Evolutionary conservation across 73 alveolate species (phyloP), one percentile per base, ranked within the genome.

Genomic region (Blepharisma japonicum): DNA sequence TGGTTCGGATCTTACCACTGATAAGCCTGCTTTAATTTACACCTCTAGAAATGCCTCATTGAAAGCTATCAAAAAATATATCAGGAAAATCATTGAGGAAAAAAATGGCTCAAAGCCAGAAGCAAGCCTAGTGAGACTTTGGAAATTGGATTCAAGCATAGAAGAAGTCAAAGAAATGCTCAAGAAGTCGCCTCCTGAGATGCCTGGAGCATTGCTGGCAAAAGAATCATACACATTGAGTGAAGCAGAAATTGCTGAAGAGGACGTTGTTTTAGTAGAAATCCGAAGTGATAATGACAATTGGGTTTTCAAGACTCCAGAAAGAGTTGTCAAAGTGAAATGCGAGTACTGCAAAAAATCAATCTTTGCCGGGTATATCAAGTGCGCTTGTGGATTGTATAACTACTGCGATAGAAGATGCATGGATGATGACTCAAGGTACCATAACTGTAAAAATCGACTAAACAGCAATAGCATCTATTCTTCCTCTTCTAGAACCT

Each of bases 101-200:
- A n/a, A n/a, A n/a, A n/a, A n/a, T n/a, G n/a, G n/a, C n/a, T n/a
- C n/a, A n/a, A n/a, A n/a, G n/a, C n/a, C n/a, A n/a, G n/a, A n/a
- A n/a, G n/a, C n/a, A n/a, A n/a, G n/a, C n/a, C n/a, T n/a, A n/a
- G n/a, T n/a, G n/a, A 56, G 18, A 20, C 72, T 56, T 14, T 56
- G 72, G 72, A 56, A 56, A 56, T 20, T 56, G 6, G 56, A 49
- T n/a, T n/a, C n/a, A n/a, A n/a, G n/a, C n/a, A n/a, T n/a, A n/a
- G n/a, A n/a, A n/a, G n/a, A n/a, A n/a, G n/a, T n/a, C n/a, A n/a
- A n/a, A n/a, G n/a, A n/a, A n/a, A n/a, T n/a, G n/a, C n/a, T n/a
- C n/a, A n/a, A n/a, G n/a, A n/a, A n/a, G n/a, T n/a, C n/a, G n/a
- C n/a, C n/a, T n/a, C n/a, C n/a, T n/a, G n/a, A n/a, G n/a, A n/a